phyloP scores from a whole-genome alignment of 2,329 filamentous ascomycete genomes.

The Dichotomopilus funicola region DNA sequence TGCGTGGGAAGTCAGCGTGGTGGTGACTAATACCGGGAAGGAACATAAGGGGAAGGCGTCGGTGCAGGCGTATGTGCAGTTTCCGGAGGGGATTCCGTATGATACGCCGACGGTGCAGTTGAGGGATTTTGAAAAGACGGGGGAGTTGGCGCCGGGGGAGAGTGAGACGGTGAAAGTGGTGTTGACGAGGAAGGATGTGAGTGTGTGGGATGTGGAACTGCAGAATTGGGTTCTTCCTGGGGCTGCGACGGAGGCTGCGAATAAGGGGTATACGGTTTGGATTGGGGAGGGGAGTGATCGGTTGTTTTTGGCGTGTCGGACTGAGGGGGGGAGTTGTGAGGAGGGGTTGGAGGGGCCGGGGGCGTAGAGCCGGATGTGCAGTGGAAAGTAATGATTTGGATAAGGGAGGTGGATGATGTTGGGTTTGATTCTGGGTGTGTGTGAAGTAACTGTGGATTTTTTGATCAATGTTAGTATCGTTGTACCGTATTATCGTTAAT shows the following conservation, averaged over 20 bases:
- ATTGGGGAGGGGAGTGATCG: conserved; percentile 39
- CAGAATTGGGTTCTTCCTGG: conserved; percentile 46
- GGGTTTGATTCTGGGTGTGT: no score
- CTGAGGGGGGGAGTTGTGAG: conserved; percentile 34
- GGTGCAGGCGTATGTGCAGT: conserved; percentile 32
- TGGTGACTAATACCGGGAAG: conserved; percentile 43
- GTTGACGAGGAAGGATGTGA: conserved; percentile 38
- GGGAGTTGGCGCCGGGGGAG: conserved; percentile 24
- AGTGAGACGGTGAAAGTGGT: conserved; percentile 29
- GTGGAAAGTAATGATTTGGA: no score
- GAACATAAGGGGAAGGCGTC: conserved; percentile 25
- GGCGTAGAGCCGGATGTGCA: no score
- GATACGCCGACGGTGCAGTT: conserved; percentile 32
- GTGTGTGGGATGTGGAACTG: conserved; percentile 41
- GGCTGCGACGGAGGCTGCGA: conserved; percentile 22
- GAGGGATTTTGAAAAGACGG: conserved; percentile 33
- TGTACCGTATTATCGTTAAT: no score
- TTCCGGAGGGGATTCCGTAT: conserved; percentile 24
- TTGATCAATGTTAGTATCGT: no score
- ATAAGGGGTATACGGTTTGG: conserved; percentile 36
- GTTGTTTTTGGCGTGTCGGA: conserved; percentile 35
- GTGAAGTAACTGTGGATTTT: no score
- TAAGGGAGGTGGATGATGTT: no score
- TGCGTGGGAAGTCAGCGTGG: conserved; percentile 38
- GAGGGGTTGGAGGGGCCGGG: conserved; percentile 28